Base-by-base conservation (phyloP, 2,329 filamentous ascomycete species). In the Talaromyces rugulosus region DNA sequence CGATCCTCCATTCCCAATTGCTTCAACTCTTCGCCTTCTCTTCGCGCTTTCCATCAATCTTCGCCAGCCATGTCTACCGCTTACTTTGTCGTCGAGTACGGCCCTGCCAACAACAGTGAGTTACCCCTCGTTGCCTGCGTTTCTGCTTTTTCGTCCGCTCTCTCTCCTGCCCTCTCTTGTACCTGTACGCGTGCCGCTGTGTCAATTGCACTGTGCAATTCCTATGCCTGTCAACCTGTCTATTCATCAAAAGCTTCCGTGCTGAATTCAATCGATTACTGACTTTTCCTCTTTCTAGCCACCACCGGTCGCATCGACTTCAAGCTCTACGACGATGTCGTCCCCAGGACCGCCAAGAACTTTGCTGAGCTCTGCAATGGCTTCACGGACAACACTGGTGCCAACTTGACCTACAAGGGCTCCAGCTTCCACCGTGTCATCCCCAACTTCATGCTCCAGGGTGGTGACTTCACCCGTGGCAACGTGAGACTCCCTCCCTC, bases 381-480 rank as follows among this genome's bases (percentile, higher is more conserved):
- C 74, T 88, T 90, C 78, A 91, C 91, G 71, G 56, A 61, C 27
- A 31, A 16, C 9, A 56, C 50, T 51, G 58, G 58, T 54, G 54
- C 58, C 42, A 40, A 58, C 31, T 34, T 63, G 59, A 61, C 58
- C 59, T 96, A 96, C 85, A 79, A 85, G 78, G 87, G 86, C 75
- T 95, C 91, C 71, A 84, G 85, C 69, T 96, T 96, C 89, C 92
- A 96, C 86, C 91, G 92, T 72, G 89, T 96, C 80, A 96, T 96
- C 80, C 90, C 90, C 70, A 79, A 91, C 62, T 96, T 96, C 86
- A 96, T 96, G 92, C 89, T 96, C 72, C 92, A 96, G 86, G 92
- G 92, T 78, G 92, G 92, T 85, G 92, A 96, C 85, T 96, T 96
- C 84, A 96, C 92, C 80, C 90, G 90, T 75, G 87, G 88, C 75